Evolutionary conservation across 2,329 filamentous ascomycete genomes (phyloP), one percentile per base, ranked within the genome.

Genomic region (Aspergillus sp.): DNA sequence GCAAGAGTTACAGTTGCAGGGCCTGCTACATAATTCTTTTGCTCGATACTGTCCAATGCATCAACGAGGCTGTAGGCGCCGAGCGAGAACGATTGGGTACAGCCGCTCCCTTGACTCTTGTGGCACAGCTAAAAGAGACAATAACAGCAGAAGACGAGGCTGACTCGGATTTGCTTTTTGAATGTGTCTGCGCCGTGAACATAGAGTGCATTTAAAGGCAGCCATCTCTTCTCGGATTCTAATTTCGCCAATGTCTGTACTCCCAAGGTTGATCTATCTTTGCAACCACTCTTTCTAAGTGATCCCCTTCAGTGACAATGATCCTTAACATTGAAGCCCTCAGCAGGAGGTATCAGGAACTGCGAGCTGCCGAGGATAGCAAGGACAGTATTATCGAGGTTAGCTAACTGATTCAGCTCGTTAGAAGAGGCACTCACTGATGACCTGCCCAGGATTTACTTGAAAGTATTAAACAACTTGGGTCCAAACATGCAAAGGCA

Each of bases 311-410:
- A 37, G 4, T 15, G 6, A 37, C 35, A 14, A 37, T 37, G 35
- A 37, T 6, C 6, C 15, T 12, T 6, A 15, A n/a, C 6, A 3
- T n/a, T 3, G 35, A 37, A 37, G 35, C 12, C 35, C 2, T 37
- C 15, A 7, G 12, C 14, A n/a, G 1, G 15, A 8, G 41, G 45
- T 48, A 61, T 31, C 57, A 60, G 14, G 40, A 44, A 5, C 9
- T 62, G 23, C 46, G 47, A 17, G 46, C 46, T 14, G 49, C 47
- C n/a, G 64, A 65, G n/a, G 53, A 62, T 35, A 63, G 54, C 31
- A 64, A 64, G 17, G 61, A 64, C 27, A 52, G 52, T 7, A 58
- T 66, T 25, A 61, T 66, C 17, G 50, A 58, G 53, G 64, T 62
- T 25, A 14, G 51, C 52, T n/a, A 15, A 3, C n/a, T 17, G n/a